Percentiles rank a stretch among this genome's conserved stretches.
Evolutionary conservation across 129 eudicot genomes (phyloP).

Genomic region (Arctium lappa): DNA sequence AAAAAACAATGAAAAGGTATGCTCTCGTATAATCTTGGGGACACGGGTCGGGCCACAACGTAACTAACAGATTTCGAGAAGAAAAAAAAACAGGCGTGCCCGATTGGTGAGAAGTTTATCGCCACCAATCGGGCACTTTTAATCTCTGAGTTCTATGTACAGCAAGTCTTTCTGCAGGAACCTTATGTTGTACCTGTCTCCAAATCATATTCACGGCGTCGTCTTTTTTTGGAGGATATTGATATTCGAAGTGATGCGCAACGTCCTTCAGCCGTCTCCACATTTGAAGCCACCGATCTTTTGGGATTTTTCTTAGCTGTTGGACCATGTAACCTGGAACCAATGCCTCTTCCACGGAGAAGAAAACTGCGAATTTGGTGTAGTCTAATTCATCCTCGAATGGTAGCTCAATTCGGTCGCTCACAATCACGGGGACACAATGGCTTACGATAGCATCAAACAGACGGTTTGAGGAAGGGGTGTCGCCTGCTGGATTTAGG

Average conservation of each 20-base stretch:
- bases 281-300: slow-evolving; percentile 75
- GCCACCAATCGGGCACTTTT: slow-evolving; percentile 98
- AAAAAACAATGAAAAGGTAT: background rate
- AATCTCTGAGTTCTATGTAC: slow-evolving; percentile 83
- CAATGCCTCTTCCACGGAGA: slow-evolving; percentile 70
- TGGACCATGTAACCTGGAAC: slow-evolving; percentile 64
- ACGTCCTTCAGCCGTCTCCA: slow-evolving; percentile 66
- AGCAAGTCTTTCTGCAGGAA: slow-evolving; percentile 74
- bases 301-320: slow-evolving; percentile 58
- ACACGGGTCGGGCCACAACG: background rate
- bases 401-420: slow-evolving; percentile 88
- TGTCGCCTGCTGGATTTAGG: slow-evolving; percentile 92
- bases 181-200: slow-evolving; percentile 79
- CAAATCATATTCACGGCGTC: slow-evolving; percentile 96
- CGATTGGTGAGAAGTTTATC: background rate
- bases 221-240: slow-evolving; percentile 78
- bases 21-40: background rate
- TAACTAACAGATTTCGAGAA: background rate
- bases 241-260: slow-evolving; percentile 78
- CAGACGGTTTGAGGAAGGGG: slow-evolving; percentile 97
- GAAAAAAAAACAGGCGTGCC: background rate
- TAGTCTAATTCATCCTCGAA: slow-evolving; percentile 87
- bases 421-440: slow-evolving; percentile 91
- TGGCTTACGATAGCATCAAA: slow-evolving; percentile 97
- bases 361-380: slow-evolving; percentile 65